phyloP scores from a whole-genome alignment of 1,139 yeast genomes.

The Pichia sorboxylosa region DNA sequence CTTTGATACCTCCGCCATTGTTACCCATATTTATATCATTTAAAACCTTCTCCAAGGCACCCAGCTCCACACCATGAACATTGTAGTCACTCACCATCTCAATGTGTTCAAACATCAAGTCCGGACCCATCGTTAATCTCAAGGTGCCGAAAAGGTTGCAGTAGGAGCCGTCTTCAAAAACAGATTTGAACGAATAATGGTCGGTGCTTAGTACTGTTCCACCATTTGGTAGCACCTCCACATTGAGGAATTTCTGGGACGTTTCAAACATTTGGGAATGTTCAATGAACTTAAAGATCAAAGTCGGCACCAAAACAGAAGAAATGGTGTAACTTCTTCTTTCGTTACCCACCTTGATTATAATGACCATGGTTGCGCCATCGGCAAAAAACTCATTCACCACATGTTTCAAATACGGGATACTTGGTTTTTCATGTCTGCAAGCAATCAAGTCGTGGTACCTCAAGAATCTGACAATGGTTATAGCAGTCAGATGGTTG shows the following conservation, averaged over 20 bases:
- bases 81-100: constrained; percentile 38
- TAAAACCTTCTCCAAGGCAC: constrained; percentile 19
- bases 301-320: constrained; percentile 48
- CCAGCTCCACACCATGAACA: constrained; percentile 35
- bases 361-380: constrained; percentile 33
- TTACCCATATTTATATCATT: constrained; percentile 6
- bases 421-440: constrained; percentile 10
- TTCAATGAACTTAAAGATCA: constrained; percentile 30
- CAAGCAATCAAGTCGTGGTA: constrained; percentile 16
- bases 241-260: constrained; percentile 51
- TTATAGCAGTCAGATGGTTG: constrained; percentile 19
- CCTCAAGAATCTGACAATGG: constrained; percentile 19
- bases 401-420: constrained; percentile 34
- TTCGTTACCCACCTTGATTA: constrained; percentile 33
- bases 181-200: constrained; percentile 40
- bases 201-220: constrained; percentile 53
- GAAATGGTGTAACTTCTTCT: constrained; percentile 54
- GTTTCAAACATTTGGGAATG: constrained; percentile 48
- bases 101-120: constrained; percentile 58
- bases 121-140: constrained; percentile 49
- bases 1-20: too few species aligned
- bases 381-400: constrained; percentile 39
- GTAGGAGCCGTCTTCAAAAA: constrained; percentile 58
- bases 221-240: constrained; percentile 57
- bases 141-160: constrained; percentile 50